phyloP scores from a whole-genome alignment of 2,329 filamentous ascomycete genomes.

The Beauveria varroae region DNA sequence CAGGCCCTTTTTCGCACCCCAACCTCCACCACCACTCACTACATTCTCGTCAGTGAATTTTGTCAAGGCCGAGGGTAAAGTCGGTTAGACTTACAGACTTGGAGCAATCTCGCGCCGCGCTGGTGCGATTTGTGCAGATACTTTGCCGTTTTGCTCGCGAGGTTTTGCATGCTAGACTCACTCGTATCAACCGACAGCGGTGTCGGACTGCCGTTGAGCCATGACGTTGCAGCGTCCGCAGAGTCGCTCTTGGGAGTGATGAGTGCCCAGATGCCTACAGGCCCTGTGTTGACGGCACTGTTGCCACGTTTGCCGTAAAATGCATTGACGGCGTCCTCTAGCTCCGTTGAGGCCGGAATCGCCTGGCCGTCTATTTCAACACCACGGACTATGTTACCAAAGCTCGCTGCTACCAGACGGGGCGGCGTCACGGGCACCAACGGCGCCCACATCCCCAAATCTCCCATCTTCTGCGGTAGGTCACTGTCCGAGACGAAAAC shows the following conservation, averaged over 20 bases:
- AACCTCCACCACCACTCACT: constrained; percentile 77
- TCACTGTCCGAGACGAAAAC: constrained; percentile 21
- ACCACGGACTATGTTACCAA: constrained; percentile 72
- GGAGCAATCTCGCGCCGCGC: constrained; percentile 38
- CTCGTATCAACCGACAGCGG: constrained; percentile 1
- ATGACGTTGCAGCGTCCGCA: constrained; percentile 8
- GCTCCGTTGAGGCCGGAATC: constrained; percentile 61
- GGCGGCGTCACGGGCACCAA: constrained; percentile 57
- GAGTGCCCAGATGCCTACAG: constrained; percentile 65
- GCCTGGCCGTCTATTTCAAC: constrained; percentile 41
- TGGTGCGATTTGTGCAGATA: constrained; percentile 29
- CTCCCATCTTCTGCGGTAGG: constrained; percentile 16
- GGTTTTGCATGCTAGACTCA: constrained; percentile 14
- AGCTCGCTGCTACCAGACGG: constrained; percentile 53
- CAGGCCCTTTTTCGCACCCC: constrained; percentile 73
- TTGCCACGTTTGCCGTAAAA: constrained; percentile 39
- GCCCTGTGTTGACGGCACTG: constrained; percentile 26
- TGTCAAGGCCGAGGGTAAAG: not conserved
- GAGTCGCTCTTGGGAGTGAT: constrained; percentile 41
- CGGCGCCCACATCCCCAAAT: constrained; percentile 31
- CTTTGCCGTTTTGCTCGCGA: constrained; percentile 19
- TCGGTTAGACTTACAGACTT: constrained; percentile 30
- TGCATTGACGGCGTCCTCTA: constrained; percentile 56
- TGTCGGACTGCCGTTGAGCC: constrained; percentile 10
- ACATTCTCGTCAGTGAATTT: constrained; percentile 14